Percentiles rank a stretch among this genome's conserved stretches.
phyloP scores from a whole-genome alignment of 106 monocot genomes.

The Narthecium ossifragum region DNA sequence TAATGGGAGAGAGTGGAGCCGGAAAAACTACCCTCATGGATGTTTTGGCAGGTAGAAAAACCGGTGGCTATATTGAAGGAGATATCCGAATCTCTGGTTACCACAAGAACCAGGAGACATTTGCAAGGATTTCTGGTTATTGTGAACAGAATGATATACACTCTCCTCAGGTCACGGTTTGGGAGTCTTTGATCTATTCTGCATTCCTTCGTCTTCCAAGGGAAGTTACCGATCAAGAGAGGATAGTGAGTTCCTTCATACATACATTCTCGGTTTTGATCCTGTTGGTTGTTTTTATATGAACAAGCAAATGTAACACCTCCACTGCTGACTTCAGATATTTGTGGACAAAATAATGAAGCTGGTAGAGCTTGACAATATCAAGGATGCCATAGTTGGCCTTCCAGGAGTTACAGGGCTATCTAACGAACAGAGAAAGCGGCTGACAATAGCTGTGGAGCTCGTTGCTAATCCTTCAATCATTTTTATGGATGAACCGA shows the following conservation, averaged over 20 bases:
- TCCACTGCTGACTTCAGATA: conserved; percentile 17
- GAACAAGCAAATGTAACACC: not conserved
- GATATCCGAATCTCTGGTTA: conserved; percentile 59
- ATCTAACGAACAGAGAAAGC: conserved; percentile 64
- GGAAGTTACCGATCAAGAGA: conserved; percentile 36
- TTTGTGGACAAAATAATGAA: conserved; percentile 59
- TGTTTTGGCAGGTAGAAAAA: conserved; percentile 75
- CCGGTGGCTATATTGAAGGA: conserved; percentile 68
- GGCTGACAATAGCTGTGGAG: conserved; percentile 61
- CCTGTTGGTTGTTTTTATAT: not conserved
- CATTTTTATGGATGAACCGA: conserved; percentile 71
- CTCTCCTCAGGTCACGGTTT: conserved; percentile 65
- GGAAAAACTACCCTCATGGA: conserved; percentile 87
- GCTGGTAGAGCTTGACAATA: conserved; percentile 48
- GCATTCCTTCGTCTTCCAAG: conserved; percentile 62
- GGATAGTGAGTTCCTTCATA: conserved; percentile 35
- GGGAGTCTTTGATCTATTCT: conserved; percentile 59
- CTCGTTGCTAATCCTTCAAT: conserved; percentile 66
- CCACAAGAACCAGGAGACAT: conserved; percentile 58
- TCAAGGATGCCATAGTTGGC: conserved; percentile 47
- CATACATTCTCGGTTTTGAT: not conserved
- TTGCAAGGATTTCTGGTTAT: conserved; percentile 68
- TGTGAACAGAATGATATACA: conserved; percentile 80
- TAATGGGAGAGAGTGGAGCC: conserved; percentile 76
- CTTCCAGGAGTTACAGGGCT: conserved; percentile 46